Evolutionary conservation across 176 grass and related monocot genomes (phyloP), one percentile per base, ranked within the genome.

Genomic region (Phyllostachys edulis): DNA sequence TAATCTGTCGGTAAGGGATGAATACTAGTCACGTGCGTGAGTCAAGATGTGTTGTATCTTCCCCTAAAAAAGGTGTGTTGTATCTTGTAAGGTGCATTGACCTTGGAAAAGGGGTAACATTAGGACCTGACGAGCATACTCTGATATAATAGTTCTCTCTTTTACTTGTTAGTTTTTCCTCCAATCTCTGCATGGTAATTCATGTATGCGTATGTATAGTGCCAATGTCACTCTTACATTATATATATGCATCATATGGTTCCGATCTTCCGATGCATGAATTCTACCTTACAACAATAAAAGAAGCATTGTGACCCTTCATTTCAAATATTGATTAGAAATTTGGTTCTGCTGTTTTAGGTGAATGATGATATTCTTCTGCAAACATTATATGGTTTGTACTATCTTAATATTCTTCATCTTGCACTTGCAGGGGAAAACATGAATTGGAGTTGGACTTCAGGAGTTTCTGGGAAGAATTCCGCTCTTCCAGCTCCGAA

Each of bases 401-500:
- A 42, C 41, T 69, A 6, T 62, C 71, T 39, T 82, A 88, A 75
- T 73, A 81, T 88, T 85, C 17, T 38, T 75, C 41, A 29, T 84
- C 55, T 77, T 63, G 62, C 74, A 60, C 56, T 42, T 74, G 55
- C 91, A 99, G 97, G 80, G 93, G 90, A 24, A 99, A 94, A 88
- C 37, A 89, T 91, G 97, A 99, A 92, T 81, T 96, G 83, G 91
- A 94, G 78, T 86, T 85, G 42, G 93, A 93, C 85, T 94, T 99
- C 84, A 96, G 78, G 94, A 99, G 84, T 70, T 96, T 86, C 88
- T 99, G 97, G 97, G 97, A 99, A 88, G 97, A 96, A 79, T 99
- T 99, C 71, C 97, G 97, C 68, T 92, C 90, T 94, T 99, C 93
- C 86, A 96, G 88, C 93, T 99, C 90, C 54, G 97, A 99, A 82